phyloP scores from a whole-genome alignment of 192 early-diverging fungal genomes.

The Funneliformis mosseae region DNA sequence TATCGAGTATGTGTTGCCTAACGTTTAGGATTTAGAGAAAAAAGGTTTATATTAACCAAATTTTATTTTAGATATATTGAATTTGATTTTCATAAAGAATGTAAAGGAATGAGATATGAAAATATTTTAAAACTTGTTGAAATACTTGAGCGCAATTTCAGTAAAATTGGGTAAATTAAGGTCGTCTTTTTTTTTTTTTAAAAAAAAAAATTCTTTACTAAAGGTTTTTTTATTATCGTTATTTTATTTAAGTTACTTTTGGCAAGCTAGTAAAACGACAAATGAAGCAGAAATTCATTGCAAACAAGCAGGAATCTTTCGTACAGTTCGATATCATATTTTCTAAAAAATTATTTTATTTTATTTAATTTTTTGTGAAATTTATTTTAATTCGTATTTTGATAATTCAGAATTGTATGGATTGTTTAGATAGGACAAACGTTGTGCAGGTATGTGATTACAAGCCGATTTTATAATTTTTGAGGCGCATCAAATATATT shows the following conservation, averaged over 20 bases:
- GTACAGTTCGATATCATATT: conserved; percentile 41
- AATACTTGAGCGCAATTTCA: conserved; percentile 68
- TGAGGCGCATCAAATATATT: neutral
- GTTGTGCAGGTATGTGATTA: conserved; percentile 60
- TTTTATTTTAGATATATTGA: conserved; percentile 65
- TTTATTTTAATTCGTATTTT: neutral
- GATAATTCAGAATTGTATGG: conserved; percentile 82
- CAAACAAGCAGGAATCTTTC: conserved; percentile 43
- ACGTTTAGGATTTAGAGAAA: neutral
- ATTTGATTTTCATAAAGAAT: conserved; percentile 95
- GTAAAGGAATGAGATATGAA: conserved; percentile 89
- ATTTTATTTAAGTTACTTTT: conserved; percentile 34
- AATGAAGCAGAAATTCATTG: conserved; percentile 14
- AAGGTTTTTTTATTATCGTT: neutral
- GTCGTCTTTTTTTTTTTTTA: neutral
- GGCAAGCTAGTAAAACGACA: conserved; percentile 31
- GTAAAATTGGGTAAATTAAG: conserved; percentile 60
- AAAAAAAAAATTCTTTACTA: neutral
- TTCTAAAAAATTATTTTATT: neutral
- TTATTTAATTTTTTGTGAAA: conserved; percentile 10
- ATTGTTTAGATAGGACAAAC: conserved; percentile 97
- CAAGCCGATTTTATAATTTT: neutral
- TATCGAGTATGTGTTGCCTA: conserved; percentile 43
- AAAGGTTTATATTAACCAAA: neutral
- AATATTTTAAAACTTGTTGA: conserved; percentile 78